Conservation (phyloP, 768 basidiomycete genomes). For the Thelephora ganbajun region DNA sequence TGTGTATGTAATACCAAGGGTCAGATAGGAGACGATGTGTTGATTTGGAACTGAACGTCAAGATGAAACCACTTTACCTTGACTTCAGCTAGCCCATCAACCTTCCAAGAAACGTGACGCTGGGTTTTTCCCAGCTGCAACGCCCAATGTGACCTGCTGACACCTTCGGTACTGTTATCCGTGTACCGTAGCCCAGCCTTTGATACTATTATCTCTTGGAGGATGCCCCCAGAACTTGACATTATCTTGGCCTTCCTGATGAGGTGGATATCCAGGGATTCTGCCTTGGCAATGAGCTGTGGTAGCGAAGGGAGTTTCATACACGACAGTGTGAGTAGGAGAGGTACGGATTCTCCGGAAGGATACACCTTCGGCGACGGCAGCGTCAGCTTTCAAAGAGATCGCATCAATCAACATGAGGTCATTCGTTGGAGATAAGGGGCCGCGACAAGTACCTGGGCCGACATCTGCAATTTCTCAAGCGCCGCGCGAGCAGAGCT, state of each 20-base stretch:
- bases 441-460: neutral
- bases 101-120: slow-evolving; percentile 22
- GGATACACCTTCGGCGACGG: slow-evolving; percentile 22
- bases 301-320: slow-evolving; percentile 23
- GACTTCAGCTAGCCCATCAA: slow-evolving; percentile 11
- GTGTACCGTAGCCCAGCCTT: slow-evolving; percentile 10
- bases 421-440: neutral
- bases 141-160: slow-evolving; percentile 18
- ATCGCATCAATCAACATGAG: neutral
- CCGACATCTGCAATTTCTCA: no score
- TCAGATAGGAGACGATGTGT: neutral
- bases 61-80: slow-evolving; percentile 16
- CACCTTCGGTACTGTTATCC: slow-evolving; percentile 23
- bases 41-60: slow-evolving; percentile 15
- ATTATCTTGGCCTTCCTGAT: slow-evolving; percentile 21
- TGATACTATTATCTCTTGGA: slow-evolving; percentile 15
- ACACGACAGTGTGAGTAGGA: slow-evolving; percentile 23
- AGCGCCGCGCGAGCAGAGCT: no score
- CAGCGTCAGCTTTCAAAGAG: slow-evolving; percentile 20
- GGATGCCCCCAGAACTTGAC: slow-evolving; percentile 12
- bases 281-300: slow-evolving; percentile 19
- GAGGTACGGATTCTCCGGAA: slow-evolving; percentile 27
- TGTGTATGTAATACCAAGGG: slow-evolving; percentile 5
- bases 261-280: slow-evolving; percentile 19
- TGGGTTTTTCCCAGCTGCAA: slow-evolving; percentile 25